Conservation (phyloP, 2,329 filamentous ascomycete genomes). For the Ophiobolus disseminans region DNA sequence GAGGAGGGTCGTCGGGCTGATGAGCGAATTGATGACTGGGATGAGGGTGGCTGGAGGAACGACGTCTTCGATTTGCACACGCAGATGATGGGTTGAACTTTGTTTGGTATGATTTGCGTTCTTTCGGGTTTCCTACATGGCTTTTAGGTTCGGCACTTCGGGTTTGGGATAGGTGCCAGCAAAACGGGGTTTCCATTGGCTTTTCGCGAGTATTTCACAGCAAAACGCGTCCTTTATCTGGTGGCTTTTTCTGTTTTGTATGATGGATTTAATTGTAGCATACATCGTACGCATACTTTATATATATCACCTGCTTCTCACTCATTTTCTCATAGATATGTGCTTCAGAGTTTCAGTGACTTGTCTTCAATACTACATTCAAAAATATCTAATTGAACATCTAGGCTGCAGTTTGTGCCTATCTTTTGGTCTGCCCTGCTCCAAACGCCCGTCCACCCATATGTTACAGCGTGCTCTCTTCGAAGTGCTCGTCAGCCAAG, state of each 20-base stretch:
- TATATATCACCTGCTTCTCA: no score
- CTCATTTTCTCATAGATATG: no score
- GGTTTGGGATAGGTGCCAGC: background rate
- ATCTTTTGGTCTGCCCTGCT: background rate
- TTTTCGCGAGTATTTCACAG: background rate
- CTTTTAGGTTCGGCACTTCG: background rate
- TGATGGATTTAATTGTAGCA: constrained; percentile 3
- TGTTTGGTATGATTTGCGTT: background rate
- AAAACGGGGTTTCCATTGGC: constrained; percentile 1
- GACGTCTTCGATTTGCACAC: constrained; percentile 72
- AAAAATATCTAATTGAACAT: no score
- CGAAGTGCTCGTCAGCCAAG: background rate
- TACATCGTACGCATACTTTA: background rate
- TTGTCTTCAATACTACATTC: no score
- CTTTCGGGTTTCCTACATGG: background rate
- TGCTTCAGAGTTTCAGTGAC: no score
- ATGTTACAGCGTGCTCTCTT: constrained; percentile 3
- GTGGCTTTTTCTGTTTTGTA: background rate
- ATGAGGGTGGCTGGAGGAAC: constrained; percentile 79
- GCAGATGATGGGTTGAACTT: constrained; percentile 28
- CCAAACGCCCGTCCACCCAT: background rate
- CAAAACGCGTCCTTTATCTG: no score
- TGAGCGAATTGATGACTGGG: constrained; percentile 77
- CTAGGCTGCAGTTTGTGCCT: background rate
- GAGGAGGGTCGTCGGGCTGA: constrained; percentile 74